Conservation (phyloP, 306 rosid genomes). For the Medicago lupulina region DNA sequence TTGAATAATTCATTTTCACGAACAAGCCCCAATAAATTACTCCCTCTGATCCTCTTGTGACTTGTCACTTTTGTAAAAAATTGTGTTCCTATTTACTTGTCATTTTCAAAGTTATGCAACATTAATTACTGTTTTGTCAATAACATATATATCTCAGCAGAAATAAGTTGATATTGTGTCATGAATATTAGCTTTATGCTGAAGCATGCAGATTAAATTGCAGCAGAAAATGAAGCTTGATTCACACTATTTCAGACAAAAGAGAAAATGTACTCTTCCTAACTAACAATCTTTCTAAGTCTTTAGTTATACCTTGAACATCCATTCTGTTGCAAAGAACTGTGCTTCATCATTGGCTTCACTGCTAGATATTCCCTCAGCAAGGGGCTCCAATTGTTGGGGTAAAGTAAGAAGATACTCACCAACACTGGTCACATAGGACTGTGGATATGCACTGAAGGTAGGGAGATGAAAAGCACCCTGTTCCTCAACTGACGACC, state of each 20-base stretch:
- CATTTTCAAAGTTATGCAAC: too few species aligned
- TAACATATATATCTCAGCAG: neutral
- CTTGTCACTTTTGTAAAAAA: too few species aligned
- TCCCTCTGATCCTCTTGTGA: too few species aligned
- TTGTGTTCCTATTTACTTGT: too few species aligned
- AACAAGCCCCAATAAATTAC: neutral
- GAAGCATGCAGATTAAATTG: constrained; percentile 32
- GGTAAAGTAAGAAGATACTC: constrained; percentile 98
- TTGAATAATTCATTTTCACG: neutral
- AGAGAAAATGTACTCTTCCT: constrained; percentile 6
- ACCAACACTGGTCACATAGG: constrained; percentile 87
- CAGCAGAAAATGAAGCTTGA: constrained; percentile 15
- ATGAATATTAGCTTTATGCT: constrained; percentile 23
- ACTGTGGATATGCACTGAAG: constrained; percentile 93
- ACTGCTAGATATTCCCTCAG: constrained; percentile 86
- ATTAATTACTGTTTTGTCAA: too few species aligned
- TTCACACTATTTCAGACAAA: constrained; percentile 19
- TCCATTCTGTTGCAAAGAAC: constrained; percentile 99
- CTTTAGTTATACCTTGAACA: constrained; percentile 80
- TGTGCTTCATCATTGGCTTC: constrained; percentile 92
- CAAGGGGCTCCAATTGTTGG: constrained; percentile 98
- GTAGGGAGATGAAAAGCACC: constrained; percentile 86
- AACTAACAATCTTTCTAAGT: constrained; percentile 4
- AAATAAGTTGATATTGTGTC: constrained; percentile 27
- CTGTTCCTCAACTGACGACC: constrained; percentile 92